A percentile compares a stretch with the other conserved stretches of the same genome.
phyloP scores from a whole-genome alignment of 2,329 filamentous ascomycete genomes.

The Penicillium decumbens region DNA sequence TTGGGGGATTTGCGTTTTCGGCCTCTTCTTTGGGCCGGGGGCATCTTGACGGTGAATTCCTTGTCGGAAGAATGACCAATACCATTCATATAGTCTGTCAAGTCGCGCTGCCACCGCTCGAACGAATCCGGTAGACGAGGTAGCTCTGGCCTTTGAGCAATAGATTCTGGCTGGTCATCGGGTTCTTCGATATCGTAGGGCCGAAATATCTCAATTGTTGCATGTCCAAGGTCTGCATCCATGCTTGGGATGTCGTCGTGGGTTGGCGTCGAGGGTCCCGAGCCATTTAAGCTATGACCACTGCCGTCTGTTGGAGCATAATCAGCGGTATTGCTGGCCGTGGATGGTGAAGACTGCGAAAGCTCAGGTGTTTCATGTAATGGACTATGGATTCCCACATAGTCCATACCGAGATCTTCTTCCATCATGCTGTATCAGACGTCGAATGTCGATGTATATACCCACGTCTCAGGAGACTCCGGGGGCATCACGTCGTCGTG shows the following conservation, averaged over 20 bases:
- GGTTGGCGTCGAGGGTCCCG: constrained; percentile 10
- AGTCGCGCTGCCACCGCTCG: constrained; percentile 32
- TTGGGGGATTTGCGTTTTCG: constrained; percentile 35
- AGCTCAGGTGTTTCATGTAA: not conserved
- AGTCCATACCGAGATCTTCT: constrained; percentile 4
- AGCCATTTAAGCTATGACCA: constrained; percentile 12
- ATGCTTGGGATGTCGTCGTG: constrained; percentile 16
- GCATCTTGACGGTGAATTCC: constrained; percentile 5
- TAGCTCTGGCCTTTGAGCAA: constrained; percentile 5
- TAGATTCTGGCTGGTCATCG: constrained; percentile 23
- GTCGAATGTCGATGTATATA: not conserved
- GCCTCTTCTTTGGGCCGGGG: constrained; percentile 22
- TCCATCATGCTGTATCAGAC: not conserved
- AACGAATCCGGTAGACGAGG: constrained; percentile 22
- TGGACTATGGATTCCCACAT: not conserved
- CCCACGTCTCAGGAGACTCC: not conserved
- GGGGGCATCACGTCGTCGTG: not conserved
- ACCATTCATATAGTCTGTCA: constrained; percentile 33
- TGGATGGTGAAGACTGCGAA: not conserved
- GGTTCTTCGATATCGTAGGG: constrained; percentile 42
- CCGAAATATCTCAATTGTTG: constrained; percentile 29
- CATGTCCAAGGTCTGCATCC: constrained; percentile 3
- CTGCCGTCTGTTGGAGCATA: constrained; percentile 6
- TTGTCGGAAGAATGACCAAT: constrained; percentile 29
- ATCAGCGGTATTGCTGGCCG: not conserved